Evolutionary conservation across 1,284 basidiomycete genomes (phyloP), one percentile per base, ranked within the genome.

Genomic region (Microbotryomycetes sp.): DNA sequence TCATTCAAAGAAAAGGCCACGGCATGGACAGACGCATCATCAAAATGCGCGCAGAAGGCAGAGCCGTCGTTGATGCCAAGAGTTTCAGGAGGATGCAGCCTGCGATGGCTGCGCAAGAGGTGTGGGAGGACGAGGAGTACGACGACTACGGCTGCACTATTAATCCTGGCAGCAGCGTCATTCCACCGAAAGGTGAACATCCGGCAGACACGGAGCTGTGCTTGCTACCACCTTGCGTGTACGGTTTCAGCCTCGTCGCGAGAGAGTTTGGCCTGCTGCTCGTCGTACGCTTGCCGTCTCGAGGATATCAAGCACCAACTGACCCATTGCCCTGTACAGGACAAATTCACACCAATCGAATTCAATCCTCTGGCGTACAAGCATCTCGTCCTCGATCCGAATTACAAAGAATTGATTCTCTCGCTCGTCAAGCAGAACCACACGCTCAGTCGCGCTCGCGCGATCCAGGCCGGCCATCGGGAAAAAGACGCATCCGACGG

Each of bases 331-430:
- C 83, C 5, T 4, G 24, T 23, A 46, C 45, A 47, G 45, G 78
- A 80, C 53, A 76, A 79, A 56, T 73, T 84, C 45, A 56, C 73
- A 27, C 23, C 79, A 2, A 80, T 85, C 31, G 72, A 76, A 6
- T 85, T 83, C 82, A 82, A 81, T 70, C 72, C 78, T 18, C 80
- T 82, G 50, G 81, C 82, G 1, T 84, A 83, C 73, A 70, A 74
- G 5, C 81, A 81, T 64, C 79, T 85, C 35, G 82, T 84, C 9
- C 78, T 84, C 23, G 64, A 65, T 16, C 16, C 41, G 18, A 27
- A 57, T 29, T 45, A 60, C 30, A 64, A 64, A 41, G 51, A 61
- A 5, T 21, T 65, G 24, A 48, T 67, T 28, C 55, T 26, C n/a
- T 52, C 56, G n/a, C 26, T 64, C n/a, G 65, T 68, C 30, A 57